Conservation (phyloP, 2,329 filamentous ascomycete species). For the Gnomoniopsis sp. region DNA sequence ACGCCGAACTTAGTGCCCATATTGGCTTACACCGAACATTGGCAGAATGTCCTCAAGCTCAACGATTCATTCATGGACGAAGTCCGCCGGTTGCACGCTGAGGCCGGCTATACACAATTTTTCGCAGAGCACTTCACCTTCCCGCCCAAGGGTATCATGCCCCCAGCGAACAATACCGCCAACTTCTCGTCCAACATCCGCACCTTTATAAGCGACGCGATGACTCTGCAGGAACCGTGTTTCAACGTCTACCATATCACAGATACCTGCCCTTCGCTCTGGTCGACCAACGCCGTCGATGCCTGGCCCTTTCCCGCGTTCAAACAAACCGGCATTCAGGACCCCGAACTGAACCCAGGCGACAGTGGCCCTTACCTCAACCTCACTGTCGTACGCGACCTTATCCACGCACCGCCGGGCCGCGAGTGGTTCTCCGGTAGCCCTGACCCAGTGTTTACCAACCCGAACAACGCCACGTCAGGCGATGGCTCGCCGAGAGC, state of each 20-base stretch:
- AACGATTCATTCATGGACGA: constrained; percentile 32
- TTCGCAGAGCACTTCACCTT: constrained; percentile 37
- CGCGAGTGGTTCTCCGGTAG: neutral
- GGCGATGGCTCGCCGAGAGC: neutral
- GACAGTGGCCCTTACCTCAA: neutral
- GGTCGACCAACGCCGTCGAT: constrained; percentile 28
- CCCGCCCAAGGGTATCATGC: neutral
- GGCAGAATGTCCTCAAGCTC: neutral
- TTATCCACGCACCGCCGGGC: neutral
- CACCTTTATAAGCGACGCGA: constrained; percentile 25
- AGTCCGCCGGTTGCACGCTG: constrained; percentile 45
- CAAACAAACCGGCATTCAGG: neutral
- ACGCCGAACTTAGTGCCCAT: too few relatives aligned
- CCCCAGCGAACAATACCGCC: constrained; percentile 1
- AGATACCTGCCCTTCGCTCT: constrained; percentile 63
- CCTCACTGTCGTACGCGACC: neutral
- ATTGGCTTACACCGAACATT: constrained; percentile 1
- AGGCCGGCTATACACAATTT: constrained; percentile 50
- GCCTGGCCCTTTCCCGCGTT: neutral
- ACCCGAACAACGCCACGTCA: neutral
- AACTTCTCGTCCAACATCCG: constrained; percentile 6
- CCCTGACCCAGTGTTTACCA: neutral
- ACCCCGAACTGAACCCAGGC: constrained; percentile 1
- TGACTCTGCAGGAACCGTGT: constrained; percentile 59
- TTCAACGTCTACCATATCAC: constrained; percentile 68